Conservation (phyloP, 2,329 filamentous ascomycete species). For the Aspergillus nomiae region DNA sequence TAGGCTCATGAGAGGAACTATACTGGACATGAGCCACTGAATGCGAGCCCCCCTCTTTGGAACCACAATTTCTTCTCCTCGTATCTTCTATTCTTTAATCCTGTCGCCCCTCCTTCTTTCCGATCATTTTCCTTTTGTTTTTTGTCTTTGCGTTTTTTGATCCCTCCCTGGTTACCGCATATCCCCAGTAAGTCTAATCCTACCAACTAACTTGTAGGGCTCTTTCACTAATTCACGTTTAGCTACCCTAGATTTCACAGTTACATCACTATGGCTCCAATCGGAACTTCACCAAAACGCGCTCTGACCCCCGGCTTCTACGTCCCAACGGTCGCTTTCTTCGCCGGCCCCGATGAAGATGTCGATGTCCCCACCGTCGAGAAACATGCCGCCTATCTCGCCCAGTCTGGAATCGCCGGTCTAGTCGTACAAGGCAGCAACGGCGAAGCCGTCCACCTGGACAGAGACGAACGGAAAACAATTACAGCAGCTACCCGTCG, state of each 20-base stretch:
- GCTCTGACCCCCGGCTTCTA: conserved; percentile 60
- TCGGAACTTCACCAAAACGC: conserved; percentile 24
- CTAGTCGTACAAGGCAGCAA: conserved; percentile 80
- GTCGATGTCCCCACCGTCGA: conserved; percentile 65
- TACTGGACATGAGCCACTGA: neutral
- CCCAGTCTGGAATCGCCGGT: conserved; percentile 69
- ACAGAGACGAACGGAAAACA: conserved; percentile 67
- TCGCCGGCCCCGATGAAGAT: conserved; percentile 64
- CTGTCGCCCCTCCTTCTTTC: conserved; percentile 3
- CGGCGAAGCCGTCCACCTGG: conserved; percentile 78
- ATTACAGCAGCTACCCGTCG: conserved; percentile 71
- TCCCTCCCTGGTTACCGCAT: neutral
- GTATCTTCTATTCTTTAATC: neutral
- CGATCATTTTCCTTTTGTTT: neutral
- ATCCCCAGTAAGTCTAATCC: neutral
- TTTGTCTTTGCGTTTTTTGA: neutral
- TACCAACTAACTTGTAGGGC: neutral
- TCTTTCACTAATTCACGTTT: neutral
- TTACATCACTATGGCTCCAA: conserved; percentile 24
- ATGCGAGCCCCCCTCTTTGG: conserved; percentile 8
- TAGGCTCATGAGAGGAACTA: conserved; percentile 1
- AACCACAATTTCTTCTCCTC: conserved; percentile 7
- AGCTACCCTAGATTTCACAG: conserved; percentile 1
- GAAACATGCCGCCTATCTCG: conserved; percentile 67
- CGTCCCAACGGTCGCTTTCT: conserved; percentile 75